Evolutionary conservation across 805 yeast genomes (phyloP).

Genomic region (Monosporozyma servazzii): DNA sequence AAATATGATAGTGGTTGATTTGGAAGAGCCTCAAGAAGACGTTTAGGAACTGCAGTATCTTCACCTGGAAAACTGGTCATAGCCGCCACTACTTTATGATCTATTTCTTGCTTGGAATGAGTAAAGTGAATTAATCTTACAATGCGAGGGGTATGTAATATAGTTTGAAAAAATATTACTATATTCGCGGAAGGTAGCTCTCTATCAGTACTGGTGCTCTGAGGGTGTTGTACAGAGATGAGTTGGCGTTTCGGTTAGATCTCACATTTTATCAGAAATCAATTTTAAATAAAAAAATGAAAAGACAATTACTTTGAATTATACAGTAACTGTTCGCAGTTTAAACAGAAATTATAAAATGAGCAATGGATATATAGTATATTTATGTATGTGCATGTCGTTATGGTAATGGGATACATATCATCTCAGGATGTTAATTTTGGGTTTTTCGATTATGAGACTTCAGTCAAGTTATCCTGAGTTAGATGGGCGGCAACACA

Average conservation of each 20-base stretch:
- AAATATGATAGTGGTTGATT: constrained; percentile 21
- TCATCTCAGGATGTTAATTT: not conserved
- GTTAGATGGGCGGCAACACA: constrained; percentile 28
- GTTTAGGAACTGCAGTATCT: constrained; percentile 19
- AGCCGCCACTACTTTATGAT: constrained; percentile 18
- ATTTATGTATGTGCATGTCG: not conserved
- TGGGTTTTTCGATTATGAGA: too few species aligned
- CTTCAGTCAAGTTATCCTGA: not conserved
- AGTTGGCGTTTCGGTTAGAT: not conserved
- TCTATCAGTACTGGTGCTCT: not conserved
- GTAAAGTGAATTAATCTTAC: not conserved
- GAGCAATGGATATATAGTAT: not conserved
- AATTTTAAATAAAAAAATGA: not conserved
- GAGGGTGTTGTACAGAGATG: not conserved
- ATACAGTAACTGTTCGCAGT: not conserved
- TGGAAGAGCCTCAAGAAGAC: constrained; percentile 19
- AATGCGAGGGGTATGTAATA: not conserved
- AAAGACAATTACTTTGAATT: not conserved
- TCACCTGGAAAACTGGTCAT: constrained; percentile 27
- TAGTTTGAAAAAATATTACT: not conserved
- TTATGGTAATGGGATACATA: not conserved
- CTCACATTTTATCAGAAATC: not conserved
- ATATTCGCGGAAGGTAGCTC: not conserved
- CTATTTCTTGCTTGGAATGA: not conserved
- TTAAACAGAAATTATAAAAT: not conserved